Evolutionary conservation across 1,284 basidiomycete species (phyloP).

Genomic region (Schizophyllum amplum): DNA sequence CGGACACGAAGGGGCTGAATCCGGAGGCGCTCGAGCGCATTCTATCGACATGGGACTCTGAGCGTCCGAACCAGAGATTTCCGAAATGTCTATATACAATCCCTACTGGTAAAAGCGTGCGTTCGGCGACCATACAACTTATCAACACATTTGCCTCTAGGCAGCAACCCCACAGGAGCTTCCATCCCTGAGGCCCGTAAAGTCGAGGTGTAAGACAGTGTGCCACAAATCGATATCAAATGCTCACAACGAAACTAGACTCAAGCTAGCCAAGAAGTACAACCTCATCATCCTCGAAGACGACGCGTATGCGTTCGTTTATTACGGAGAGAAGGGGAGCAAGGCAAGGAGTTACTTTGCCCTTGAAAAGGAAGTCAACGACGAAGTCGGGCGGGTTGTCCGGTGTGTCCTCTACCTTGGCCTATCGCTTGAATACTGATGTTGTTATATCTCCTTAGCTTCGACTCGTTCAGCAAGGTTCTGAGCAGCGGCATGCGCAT

Average conservation of each 20-base stretch:
- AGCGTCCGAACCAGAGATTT: slow-evolving; percentile 6
- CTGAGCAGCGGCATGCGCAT: slow-evolving; percentile 14
- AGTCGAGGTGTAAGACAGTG: slow-evolving; percentile 8
- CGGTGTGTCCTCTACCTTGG: slow-evolving; percentile 3
- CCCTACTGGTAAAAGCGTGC: slow-evolving; percentile 2
- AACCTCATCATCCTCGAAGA: slow-evolving; percentile 13
- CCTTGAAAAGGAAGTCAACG: slow-evolving; percentile 11
- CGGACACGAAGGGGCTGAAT: slow-evolving; percentile 11
- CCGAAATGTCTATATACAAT: slow-evolving; percentile 12
- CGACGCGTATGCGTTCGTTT: slow-evolving; percentile 14
- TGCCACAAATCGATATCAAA: neutral
- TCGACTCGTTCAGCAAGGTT: slow-evolving; percentile 15
- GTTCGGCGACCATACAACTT: neutral
- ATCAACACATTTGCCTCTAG: neutral
- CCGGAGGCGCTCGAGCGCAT: slow-evolving; percentile 7
- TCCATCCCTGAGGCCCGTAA: slow-evolving; percentile 13
- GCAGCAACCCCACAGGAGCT: slow-evolving; percentile 12
- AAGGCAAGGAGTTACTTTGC: slow-evolving; percentile 14
- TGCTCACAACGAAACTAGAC: neutral
- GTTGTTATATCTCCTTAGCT: neutral
- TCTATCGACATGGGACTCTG: slow-evolving; percentile 8
- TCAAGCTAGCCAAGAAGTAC: slow-evolving; percentile 12
- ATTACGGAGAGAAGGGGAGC: slow-evolving; percentile 10
- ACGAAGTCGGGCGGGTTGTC: slow-evolving; percentile 10
- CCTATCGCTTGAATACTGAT: neutral